Evolutionary conservation across 371 early-diverging fungal species (phyloP).

Genomic region (Haplosporangium sp.): DNA sequence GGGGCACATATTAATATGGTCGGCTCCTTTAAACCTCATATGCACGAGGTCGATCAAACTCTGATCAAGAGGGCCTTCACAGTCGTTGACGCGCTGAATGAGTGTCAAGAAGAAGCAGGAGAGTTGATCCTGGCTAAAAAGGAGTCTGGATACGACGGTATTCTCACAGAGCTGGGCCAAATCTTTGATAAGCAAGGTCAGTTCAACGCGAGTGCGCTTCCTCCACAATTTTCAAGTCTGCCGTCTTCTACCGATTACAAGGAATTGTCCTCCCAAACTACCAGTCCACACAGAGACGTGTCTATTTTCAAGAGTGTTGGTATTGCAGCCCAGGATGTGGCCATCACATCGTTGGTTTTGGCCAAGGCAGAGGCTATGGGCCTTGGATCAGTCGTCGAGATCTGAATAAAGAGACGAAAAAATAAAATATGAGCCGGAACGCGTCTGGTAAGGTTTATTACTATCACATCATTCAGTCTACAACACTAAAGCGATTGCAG

Average conservation of each 20-base stretch:
- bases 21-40: constrained; percentile 68
- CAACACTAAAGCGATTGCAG: no score
- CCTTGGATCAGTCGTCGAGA: constrained; percentile 24
- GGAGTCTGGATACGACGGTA: constrained; percentile 30
- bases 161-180: constrained; percentile 62
- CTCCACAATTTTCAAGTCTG: constrained; percentile 11
- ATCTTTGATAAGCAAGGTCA: constrained; percentile 43
- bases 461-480: no score
- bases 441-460: no score
- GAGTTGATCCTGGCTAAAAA: constrained; percentile 64
- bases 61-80: constrained; percentile 57
- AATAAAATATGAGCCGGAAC: no score
- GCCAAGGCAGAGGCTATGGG: constrained; percentile 58
- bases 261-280: background rate
- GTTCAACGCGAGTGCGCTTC: constrained; percentile 17
- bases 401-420: background rate
- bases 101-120: constrained; percentile 67
- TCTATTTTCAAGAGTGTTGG: constrained; percentile 75
- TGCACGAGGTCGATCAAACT: constrained; percentile 71
- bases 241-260: background rate
- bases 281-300: constrained; percentile 45
- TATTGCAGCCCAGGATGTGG: constrained; percentile 72
- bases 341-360: constrained; percentile 64
- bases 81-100: constrained; percentile 64
- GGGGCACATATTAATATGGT: constrained; percentile 70